These are phyloP conservation scores for Mucor racemosus DNA, from an alignment of 371 early-diverging fungal genomes.

Conservation along the genomic window DNA sequence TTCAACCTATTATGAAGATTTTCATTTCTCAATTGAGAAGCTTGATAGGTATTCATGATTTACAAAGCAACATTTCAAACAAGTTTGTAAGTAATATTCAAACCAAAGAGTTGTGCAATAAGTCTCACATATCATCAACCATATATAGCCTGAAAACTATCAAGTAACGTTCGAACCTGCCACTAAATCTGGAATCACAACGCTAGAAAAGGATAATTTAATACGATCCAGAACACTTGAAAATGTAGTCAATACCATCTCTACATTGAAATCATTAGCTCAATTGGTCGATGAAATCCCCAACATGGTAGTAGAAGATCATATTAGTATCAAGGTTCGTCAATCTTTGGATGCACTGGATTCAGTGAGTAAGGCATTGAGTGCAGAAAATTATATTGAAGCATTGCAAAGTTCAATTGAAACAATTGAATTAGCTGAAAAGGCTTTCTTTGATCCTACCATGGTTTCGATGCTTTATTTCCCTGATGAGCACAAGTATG, in stretches of 20 bases:
- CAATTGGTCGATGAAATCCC: conserved; percentile 79
- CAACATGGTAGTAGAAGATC: conserved; percentile 92
- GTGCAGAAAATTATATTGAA: conserved; percentile 33
- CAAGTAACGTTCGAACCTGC: conserved; percentile 26
- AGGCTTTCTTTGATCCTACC: conserved; percentile 95
- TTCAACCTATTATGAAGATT: conserved; percentile 75
- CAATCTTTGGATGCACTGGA: conserved; percentile 42
- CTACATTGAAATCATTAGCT: conserved; percentile 80
- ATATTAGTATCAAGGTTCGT: conserved; percentile 62
- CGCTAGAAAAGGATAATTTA: conserved; percentile 79
- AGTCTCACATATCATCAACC: neutral
- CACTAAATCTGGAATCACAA: conserved; percentile 37
- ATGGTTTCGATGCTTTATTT: conserved; percentile 97
- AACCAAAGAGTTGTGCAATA: too few relatives aligned
- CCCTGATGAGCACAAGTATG: conserved; percentile 96
- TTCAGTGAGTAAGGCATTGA: conserved; percentile 28
- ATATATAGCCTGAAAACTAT: conserved; percentile 13
- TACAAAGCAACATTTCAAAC: conserved; percentile 7
- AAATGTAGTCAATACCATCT: conserved; percentile 72
- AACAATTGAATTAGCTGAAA: conserved; percentile 76
- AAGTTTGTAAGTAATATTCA: conserved; percentile 10
- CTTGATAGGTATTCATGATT: conserved; percentile 75
- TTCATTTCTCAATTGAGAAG: conserved; percentile 83
- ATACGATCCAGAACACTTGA: conserved; percentile 68
- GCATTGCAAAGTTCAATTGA: conserved; percentile 62